Percentiles rank a stretch among this genome's conserved stretches.
phyloP scores from a whole-genome alignment of 352 stramenopile species.

The Plasmopara muralis region DNA sequence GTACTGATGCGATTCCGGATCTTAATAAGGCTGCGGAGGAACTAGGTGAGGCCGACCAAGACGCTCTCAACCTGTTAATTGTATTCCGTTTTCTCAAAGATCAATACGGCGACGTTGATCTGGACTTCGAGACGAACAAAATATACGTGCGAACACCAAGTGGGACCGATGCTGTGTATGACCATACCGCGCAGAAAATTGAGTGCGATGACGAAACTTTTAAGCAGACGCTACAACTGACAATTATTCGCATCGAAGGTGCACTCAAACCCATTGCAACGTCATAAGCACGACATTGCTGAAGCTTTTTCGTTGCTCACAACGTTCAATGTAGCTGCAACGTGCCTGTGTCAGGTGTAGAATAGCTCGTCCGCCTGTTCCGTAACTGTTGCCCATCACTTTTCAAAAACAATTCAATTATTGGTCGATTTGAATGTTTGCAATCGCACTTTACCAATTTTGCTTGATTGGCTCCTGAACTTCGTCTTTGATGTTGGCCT shows the following conservation, averaged over 20 bases:
- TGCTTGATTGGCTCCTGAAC: constrained; percentile 10
- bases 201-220: constrained; percentile 69
- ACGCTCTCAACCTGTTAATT: constrained; percentile 78
- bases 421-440: no score
- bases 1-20: constrained; percentile 7
- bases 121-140: constrained; percentile 85
- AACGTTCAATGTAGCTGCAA: no score
- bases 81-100: constrained; percentile 81
- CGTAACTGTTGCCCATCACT: no score
- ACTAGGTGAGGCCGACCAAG: constrained; percentile 64
- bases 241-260: constrained; percentile 56
- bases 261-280: constrained; percentile 60
- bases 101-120: constrained; percentile 78
- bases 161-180: constrained; percentile 53
- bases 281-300: constrained; percentile 13
- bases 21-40: constrained; percentile 55
- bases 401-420: no score
- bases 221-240: constrained; percentile 61
- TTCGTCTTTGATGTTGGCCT: constrained; percentile 32
- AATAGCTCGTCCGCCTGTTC: no score
- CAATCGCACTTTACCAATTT: no score
- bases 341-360: no score
- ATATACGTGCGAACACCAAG: constrained; percentile 81
- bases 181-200: constrained; percentile 53
- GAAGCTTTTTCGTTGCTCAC: neutral